Conservation (phyloP, 495 filamentous ascomycete genomes). For the Talaromyces stipitatus region DNA sequence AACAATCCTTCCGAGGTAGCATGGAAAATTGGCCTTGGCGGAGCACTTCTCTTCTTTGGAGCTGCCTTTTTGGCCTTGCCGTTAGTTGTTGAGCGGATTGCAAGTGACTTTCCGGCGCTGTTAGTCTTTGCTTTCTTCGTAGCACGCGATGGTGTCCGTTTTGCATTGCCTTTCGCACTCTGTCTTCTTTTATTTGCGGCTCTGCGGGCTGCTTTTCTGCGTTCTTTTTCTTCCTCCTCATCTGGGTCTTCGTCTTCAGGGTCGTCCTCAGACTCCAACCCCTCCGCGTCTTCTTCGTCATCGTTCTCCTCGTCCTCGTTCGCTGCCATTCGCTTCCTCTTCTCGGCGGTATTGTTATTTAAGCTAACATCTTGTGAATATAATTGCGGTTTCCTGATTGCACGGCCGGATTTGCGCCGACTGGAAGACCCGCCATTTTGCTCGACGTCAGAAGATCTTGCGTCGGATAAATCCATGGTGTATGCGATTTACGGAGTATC, state of each 20-base stretch:
- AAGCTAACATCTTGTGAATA: constrained; percentile 42
- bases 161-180: constrained; percentile 24
- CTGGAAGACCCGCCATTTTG: constrained; percentile 23
- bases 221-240: constrained; percentile 59
- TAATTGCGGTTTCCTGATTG: constrained; percentile 63
- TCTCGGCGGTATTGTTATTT: constrained; percentile 27
- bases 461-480: constrained; percentile 4
- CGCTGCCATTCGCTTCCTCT: constrained; percentile 46
- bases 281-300: constrained; percentile 41
- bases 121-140: constrained; percentile 52
- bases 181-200: constrained; percentile 57
- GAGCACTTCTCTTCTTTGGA: constrained; percentile 44
- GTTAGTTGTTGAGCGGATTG: constrained; percentile 42
- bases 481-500: background rate
- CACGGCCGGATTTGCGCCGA: constrained; percentile 75
- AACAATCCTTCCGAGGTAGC: constrained; percentile 65
- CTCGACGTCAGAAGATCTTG: constrained; percentile 2
- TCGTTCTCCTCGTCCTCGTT: constrained; percentile 22
- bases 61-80: constrained; percentile 26
- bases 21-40: constrained; percentile 55
- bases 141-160: constrained; percentile 24
- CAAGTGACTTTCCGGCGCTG: constrained; percentile 42
- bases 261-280: constrained; percentile 43
- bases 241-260: constrained; percentile 41
- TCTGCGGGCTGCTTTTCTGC: constrained; percentile 38